Base-by-base conservation (phyloP, 306 rosid genomes). In the Lathyrus oleraceus region DNA sequence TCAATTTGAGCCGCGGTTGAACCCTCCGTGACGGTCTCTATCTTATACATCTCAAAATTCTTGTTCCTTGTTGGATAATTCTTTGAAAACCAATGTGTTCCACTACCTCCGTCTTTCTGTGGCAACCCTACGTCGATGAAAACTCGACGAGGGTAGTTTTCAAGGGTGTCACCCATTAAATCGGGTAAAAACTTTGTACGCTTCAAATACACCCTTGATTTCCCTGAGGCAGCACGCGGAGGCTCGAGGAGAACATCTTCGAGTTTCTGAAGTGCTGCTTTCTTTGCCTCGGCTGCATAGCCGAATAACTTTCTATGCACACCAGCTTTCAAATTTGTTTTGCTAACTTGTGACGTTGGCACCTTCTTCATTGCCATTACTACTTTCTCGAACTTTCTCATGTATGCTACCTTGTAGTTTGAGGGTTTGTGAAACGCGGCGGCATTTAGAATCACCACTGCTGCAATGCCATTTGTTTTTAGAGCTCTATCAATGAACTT, bases 241-340 rank as follows among this genome's bases (percentile, higher is more conserved):
- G 98, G 96, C 56, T 89, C 95, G 1, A 92, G 84, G 6, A 92
- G 89, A 13, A 92, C 92, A 6, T 89, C 91, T 75, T 92, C 96
- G 0, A 89, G 91, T 8, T 89, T 83, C 63, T 80, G 79, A 30
- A 92, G 69, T 2, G 96, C 96, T 0, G 81, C 89, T 81, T 83
- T 85, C 69, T 86, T 92, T 0, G 92, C 89, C 8, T 80, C 89
- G 0, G 76, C 23, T 0, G 69, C 78, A 2, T 66, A 68, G 8
- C 76, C 72, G 1, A 61, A 67, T 2, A 87, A 67, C 56, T 80
- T 78, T 20, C 96, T 69, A 8, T 80, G 84, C 0, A 44, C 32
- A 0, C 67, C 65, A 10, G 52, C 17, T 1, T 45, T 63, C 17
- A 40, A 11, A 28, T 35, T 61, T 0, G 11, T 5, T 6, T 56